These are phyloP conservation scores for Globisporangium recalcitrans DNA, from an alignment of 352 stramenopile genomes.

Conservation along the genomic window DNA sequence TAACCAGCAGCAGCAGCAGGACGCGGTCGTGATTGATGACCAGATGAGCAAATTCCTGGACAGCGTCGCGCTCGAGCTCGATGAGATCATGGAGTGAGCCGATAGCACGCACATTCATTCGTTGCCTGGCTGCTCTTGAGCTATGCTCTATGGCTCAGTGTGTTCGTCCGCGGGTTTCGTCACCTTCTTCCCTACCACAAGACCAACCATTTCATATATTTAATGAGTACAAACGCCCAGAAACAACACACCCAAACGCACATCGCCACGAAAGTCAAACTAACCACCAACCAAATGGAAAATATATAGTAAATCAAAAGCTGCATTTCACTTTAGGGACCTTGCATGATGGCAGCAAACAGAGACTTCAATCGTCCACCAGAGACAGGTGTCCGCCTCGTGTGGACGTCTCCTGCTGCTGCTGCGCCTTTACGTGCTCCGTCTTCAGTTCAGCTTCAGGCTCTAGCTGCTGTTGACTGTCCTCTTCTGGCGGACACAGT, in stretches of 20 bases:
- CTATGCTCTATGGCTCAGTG: no score
- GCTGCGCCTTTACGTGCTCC: not conserved
- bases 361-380: not conserved
- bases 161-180: no score
- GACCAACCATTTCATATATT: not conserved
- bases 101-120: no score
- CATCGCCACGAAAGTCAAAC: no score
- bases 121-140: no score
- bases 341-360: not conserved
- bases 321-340: not conserved
- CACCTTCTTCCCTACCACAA: not conserved
- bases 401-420: not conserved
- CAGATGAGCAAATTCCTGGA: slow-evolving; percentile 82
- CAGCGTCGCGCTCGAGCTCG: slow-evolving; percentile 72
- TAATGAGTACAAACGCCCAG: not conserved
- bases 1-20: not conserved
- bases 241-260: no score
- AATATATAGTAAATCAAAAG: not conserved
- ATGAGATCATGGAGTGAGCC: slow-evolving; percentile 66
- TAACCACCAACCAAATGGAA: not conserved
- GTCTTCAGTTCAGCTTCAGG: slow-evolving; percentile 5
- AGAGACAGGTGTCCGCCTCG: not conserved
- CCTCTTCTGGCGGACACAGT: slow-evolving; percentile 17
- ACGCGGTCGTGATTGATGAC: slow-evolving; percentile 36
- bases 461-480: not conserved